phyloP scores from a whole-genome alignment of 1,284 basidiomycete genomes.

The Tilletia indica region DNA sequence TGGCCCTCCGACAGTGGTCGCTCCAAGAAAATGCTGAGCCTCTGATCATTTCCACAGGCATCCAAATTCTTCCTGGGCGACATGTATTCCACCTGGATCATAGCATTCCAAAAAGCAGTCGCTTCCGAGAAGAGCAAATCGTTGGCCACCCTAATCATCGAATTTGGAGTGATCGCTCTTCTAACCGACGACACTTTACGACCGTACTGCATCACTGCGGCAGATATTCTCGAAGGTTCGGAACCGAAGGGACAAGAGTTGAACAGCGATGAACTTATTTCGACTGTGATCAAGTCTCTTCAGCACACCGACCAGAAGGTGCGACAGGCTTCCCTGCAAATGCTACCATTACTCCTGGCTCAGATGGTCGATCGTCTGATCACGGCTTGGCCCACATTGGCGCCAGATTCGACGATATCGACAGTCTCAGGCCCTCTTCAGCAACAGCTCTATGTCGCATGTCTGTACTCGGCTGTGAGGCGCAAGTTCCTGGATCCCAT shows the following conservation, averaged over 20 bases:
- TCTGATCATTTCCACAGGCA: not conserved
- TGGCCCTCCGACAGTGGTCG: not conserved
- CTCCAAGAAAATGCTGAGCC: not conserved
- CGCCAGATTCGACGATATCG: not conserved
- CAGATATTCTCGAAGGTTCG: not conserved
- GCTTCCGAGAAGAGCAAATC: not conserved
- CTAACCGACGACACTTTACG: constrained; percentile 10
- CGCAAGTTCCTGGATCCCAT: not conserved
- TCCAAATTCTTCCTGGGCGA: constrained; percentile 8
- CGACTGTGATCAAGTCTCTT: not conserved
- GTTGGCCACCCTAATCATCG: not conserved
- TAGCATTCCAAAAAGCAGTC: not conserved
- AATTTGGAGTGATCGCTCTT: not conserved
- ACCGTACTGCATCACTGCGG: not conserved
- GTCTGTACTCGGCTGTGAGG: not conserved
- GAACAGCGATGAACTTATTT: not conserved
- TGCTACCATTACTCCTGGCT: not conserved
- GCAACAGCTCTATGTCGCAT: constrained; percentile 2
- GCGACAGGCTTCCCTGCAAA: not conserved
- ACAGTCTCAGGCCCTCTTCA: not conserved
- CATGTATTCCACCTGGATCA: not conserved
- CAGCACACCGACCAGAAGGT: not conserved
- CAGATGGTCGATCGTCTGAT: not conserved
- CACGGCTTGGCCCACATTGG: not conserved
- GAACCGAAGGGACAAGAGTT: not conserved